Evolutionary conservation across 441 rosid genomes (phyloP).

Genomic region (Euphorbia schlechtendalii): DNA sequence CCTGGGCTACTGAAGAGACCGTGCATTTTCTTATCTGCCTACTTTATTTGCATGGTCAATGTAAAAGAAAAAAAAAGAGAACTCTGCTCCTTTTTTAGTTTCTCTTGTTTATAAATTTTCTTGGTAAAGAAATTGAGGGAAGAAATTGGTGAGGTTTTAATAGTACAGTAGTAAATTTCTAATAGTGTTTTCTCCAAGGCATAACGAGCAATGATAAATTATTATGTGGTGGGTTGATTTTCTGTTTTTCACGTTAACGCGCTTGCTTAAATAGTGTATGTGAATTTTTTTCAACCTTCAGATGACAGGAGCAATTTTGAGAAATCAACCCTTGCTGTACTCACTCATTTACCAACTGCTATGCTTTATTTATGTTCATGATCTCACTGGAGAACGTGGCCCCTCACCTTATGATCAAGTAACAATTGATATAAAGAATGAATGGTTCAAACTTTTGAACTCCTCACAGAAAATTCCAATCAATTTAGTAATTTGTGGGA

Average conservation of each 20-base stretch:
- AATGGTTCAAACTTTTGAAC: neutral
- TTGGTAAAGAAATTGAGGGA: neutral
- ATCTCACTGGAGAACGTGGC: conserved; percentile 94
- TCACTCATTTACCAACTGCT: conserved; percentile 91
- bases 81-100: no score
- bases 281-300: conserved; percentile 31
- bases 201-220: neutral
- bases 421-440: no score
- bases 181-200: neutral
- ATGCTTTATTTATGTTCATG: conserved; percentile 87
- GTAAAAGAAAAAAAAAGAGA: no score
- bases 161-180: no score
- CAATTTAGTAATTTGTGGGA: no score
- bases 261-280: neutral
- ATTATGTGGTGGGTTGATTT: neutral
- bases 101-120: no score
- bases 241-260: neutral
- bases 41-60: neutral
- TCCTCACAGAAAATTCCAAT: neutral
- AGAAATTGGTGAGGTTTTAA: neutral
- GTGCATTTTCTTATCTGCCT: neutral
- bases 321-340: conserved; percentile 86
- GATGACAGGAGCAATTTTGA: conserved; percentile 92
- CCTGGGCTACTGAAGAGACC: conserved; percentile 82
- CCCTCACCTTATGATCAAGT: conserved; percentile 94